These are phyloP conservation scores for Pisolithus orientalis DNA, from an alignment of 768 basidiomycete species.

Conservation along the genomic window DNA sequence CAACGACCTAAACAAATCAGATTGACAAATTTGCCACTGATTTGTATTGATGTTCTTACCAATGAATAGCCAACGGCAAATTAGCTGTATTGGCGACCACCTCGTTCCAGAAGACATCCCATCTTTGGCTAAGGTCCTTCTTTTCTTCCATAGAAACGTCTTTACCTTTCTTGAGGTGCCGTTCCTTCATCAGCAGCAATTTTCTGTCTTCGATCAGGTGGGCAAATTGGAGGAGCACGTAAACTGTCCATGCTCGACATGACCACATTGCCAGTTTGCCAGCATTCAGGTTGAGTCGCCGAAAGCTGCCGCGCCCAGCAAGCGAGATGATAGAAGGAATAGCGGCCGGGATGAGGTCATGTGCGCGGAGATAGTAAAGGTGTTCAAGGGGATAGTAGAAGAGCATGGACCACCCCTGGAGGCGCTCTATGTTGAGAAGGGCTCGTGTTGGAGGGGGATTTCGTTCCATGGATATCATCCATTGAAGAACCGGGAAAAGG, in stretches of 20 bases:
- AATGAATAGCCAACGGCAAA: slow-evolving; percentile 80
- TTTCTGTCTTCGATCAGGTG: slow-evolving; percentile 66
- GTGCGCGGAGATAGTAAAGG: slow-evolving; percentile 57
- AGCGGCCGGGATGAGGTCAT: slow-evolving; percentile 54
- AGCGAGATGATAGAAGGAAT: slow-evolving; percentile 41
- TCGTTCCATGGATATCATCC: slow-evolving; percentile 73
- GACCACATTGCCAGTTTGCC: slow-evolving; percentile 60
- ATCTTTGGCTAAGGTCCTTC: slow-evolving; percentile 49
- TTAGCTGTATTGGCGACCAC: slow-evolving; percentile 67
- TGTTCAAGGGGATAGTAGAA: slow-evolving; percentile 78
- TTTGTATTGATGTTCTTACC: slow-evolving; percentile 38
- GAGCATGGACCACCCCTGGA: slow-evolving; percentile 72
- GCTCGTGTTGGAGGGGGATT: slow-evolving; percentile 62
- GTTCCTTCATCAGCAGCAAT: slow-evolving; percentile 49
- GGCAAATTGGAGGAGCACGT: slow-evolving; percentile 69
- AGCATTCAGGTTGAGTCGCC: slow-evolving; percentile 39
- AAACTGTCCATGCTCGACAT: slow-evolving; percentile 75
- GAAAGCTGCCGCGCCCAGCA: slow-evolving; percentile 34
- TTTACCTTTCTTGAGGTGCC: slow-evolving; percentile 51
- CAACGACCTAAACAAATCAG: slow-evolving; percentile 46
- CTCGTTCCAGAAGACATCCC: slow-evolving; percentile 69
- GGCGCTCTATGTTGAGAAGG: slow-evolving; percentile 69
- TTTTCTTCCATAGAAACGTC: slow-evolving; percentile 47
- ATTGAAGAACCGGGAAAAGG: slow-evolving; percentile 72
- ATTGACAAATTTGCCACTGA: not conserved